phyloP scores from a whole-genome alignment of 805 yeast species.

The Metschnikowia colocasiae region DNA sequence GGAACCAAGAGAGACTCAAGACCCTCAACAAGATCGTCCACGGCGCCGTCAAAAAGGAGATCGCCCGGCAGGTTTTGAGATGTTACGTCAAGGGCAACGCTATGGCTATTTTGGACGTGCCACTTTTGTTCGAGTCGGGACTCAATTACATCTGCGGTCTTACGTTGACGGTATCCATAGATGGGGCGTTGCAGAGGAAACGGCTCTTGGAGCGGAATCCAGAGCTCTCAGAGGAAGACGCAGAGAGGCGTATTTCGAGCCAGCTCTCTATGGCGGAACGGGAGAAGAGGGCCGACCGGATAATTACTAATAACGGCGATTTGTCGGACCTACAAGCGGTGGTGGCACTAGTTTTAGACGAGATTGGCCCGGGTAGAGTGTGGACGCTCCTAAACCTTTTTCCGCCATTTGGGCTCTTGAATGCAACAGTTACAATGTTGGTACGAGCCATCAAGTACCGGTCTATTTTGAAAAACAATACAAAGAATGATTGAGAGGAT shows the following conservation, averaged over 20 bases:
- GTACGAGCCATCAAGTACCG: constrained; percentile 5
- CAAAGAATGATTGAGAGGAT: background rate
- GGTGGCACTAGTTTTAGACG: constrained; percentile 23
- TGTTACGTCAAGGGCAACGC: constrained; percentile 57
- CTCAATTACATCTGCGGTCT: constrained; percentile 69
- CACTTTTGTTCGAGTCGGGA: constrained; percentile 78
- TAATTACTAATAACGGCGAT: constrained; percentile 56
- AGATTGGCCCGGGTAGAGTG: constrained; percentile 28
- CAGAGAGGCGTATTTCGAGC: constrained; percentile 63
- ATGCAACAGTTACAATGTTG: constrained; percentile 9
- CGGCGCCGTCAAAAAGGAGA: constrained; percentile 75
- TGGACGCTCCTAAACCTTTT: constrained; percentile 29
- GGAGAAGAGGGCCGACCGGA: constrained; percentile 55
- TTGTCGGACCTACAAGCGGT: constrained; percentile 22
- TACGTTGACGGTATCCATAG: constrained; percentile 65
- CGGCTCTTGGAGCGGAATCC: constrained; percentile 68
- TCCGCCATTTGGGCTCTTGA: constrained; percentile 37
- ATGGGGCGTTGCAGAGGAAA: constrained; percentile 51
- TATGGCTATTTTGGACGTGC: constrained; percentile 81
- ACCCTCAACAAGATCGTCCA: constrained; percentile 76
- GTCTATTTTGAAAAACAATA: background rate
- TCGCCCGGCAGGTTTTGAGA: constrained; percentile 50
- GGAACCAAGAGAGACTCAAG: constrained; percentile 53
- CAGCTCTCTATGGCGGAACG: constrained; percentile 70
- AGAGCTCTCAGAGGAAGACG: constrained; percentile 61